Evolutionary conservation across 306 rosid species (phyloP).

Genomic region (Ceratonia siliqua): DNA sequence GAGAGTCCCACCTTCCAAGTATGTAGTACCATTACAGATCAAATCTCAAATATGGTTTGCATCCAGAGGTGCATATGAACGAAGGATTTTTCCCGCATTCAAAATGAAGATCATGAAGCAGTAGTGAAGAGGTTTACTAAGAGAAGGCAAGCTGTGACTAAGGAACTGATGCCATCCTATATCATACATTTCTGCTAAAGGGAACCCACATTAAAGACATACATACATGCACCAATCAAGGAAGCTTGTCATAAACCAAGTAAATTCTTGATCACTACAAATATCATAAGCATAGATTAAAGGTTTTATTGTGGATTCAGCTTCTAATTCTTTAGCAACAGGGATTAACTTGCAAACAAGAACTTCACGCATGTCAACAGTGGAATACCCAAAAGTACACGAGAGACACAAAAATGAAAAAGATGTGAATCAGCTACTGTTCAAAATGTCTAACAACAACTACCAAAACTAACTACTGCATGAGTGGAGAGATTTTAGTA

Average conservation of each 20-base stretch:
- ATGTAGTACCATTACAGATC: not conserved
- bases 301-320: not conserved
- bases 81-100: not conserved
- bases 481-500: not conserved
- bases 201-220: not conserved
- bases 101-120: not conserved
- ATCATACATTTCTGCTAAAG: not conserved
- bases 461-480: not conserved
- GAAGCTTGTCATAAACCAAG: not conserved
- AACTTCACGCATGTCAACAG: not conserved
- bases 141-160: not conserved
- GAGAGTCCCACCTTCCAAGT: not conserved
- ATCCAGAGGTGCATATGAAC: not conserved
- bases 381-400: not conserved
- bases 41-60: not conserved
- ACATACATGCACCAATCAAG: not conserved
- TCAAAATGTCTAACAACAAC: not conserved
- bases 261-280: not conserved
- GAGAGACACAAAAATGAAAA: not conserved
- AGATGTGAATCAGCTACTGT: not conserved
- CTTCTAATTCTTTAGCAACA: not conserved
- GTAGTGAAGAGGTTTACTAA: not conserved
- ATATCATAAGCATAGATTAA: not conserved
- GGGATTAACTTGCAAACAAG: not conserved
- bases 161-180: not conserved